Conservation (phyloP, 768 basidiomycete species). For the Sistotremastrum niveocremeum region DNA sequence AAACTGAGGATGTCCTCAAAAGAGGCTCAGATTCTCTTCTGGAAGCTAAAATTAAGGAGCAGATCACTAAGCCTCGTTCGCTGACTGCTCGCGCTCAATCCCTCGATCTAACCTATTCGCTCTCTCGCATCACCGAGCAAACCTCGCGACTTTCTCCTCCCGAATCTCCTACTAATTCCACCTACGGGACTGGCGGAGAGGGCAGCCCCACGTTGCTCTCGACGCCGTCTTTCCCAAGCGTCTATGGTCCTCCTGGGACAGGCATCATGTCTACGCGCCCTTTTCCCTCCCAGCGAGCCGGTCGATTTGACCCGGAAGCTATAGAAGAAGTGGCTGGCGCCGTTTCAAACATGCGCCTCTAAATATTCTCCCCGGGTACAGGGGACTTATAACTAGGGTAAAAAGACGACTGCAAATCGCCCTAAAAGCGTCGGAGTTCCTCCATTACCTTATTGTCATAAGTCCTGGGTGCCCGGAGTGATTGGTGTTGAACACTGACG, state of each 20-base stretch:
- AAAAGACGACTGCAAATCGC: no score
- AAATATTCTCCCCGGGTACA: no score
- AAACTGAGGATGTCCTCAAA: constrained; percentile 64
- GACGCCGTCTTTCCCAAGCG: constrained; percentile 74
- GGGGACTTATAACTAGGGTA: no score
- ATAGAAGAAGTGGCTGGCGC: no score
- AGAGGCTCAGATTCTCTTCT: constrained; percentile 75
- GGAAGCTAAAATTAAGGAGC: constrained; percentile 74
- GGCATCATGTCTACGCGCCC: constrained; percentile 30
- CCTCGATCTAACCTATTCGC: constrained; percentile 73
- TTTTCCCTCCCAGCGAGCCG: constrained; percentile 28
- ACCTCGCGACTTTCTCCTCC: constrained; percentile 47
- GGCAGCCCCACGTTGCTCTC: constrained; percentile 70
- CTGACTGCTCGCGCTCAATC: constrained; percentile 81
- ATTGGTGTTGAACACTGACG: no score
- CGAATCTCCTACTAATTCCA: constrained; percentile 71
- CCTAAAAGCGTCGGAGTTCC: no score
- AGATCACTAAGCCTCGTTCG: constrained; percentile 61
- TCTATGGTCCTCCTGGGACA: constrained; percentile 55
- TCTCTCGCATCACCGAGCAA: constrained; percentile 66
- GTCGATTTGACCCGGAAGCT: constrained; percentile 2
- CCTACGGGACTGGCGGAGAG: constrained; percentile 58
- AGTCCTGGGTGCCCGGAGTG: no score
- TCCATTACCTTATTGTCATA: no score
- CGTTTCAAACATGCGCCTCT: no score